Percentiles rank a stretch among this genome's conserved stretches.
These are phyloP conservation scores for Penicillium hesseltinei DNA, from an alignment of 2,329 filamentous ascomycete species.

Conservation along the genomic window DNA sequence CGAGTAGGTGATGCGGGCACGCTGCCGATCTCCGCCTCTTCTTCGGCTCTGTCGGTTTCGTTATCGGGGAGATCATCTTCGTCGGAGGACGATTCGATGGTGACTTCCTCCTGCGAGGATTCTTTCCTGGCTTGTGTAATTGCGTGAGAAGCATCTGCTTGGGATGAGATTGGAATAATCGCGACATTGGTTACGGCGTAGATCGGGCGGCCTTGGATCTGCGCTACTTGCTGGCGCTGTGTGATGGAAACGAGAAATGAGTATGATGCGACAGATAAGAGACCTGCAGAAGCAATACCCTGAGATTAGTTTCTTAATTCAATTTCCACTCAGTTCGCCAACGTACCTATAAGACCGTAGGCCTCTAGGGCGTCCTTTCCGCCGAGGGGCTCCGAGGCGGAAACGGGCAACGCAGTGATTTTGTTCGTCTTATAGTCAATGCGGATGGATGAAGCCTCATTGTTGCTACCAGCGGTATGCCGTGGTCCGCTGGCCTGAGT, in stretches of 20 bases:
- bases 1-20: constrained; percentile 28
- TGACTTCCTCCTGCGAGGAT: constrained; percentile 41
- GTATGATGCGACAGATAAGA: constrained; percentile 76
- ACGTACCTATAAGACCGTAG: constrained; percentile 58
- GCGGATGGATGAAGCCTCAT: constrained; percentile 59
- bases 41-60: constrained; percentile 28
- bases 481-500: constrained; percentile 52
- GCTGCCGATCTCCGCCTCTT: constrained; percentile 29
- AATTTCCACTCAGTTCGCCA: neutral
- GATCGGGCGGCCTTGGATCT: constrained; percentile 75
- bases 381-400: constrained; percentile 25
- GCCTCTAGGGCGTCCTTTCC: constrained; percentile 45
- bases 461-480: constrained; percentile 48
- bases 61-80: constrained; percentile 30
- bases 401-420: constrained; percentile 49
- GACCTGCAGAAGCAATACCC: constrained; percentile 54
- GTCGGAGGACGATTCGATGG: constrained; percentile 28
- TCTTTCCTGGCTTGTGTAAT: constrained; percentile 61
- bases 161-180: constrained; percentile 81
- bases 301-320: neutral
- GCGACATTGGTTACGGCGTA: constrained; percentile 88
- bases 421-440: constrained; percentile 66
- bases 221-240: constrained; percentile 81
- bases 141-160: constrained; percentile 68
- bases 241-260: constrained; percentile 87